Percentiles rank a stretch among this genome's conserved stretches.
Evolutionary conservation across 2,329 filamentous ascomycete species (phyloP).

Genomic region (Xylariaceae sp.): DNA sequence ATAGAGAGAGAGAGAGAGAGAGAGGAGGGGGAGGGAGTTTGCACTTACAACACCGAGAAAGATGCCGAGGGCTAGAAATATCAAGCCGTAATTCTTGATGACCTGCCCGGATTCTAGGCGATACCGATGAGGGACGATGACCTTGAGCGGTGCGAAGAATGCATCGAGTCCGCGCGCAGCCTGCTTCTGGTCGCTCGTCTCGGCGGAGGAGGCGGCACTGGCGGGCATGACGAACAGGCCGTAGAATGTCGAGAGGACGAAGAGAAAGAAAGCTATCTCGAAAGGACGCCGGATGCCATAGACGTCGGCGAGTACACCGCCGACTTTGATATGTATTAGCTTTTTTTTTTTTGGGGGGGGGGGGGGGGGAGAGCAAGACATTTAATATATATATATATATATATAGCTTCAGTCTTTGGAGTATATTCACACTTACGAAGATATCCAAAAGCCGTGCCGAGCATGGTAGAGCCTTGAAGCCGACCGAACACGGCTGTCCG

Average conservation of each 20-base stretch:
- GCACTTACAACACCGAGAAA: conserved; percentile 56
- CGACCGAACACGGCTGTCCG: conserved; percentile 59
- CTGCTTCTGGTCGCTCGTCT: conserved; percentile 18
- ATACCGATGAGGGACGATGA: conserved; percentile 55
- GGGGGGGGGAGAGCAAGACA: neutral
- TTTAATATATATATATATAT: too few relatives aligned
- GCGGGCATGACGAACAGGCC: conserved; percentile 39
- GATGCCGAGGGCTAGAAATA: conserved; percentile 59
- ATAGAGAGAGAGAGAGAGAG: too few relatives aligned
- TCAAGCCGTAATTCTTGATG: conserved; percentile 53
- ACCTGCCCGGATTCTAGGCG: conserved; percentile 44
- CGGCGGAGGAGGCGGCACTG: conserved; percentile 8
- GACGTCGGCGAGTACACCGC: conserved; percentile 58
- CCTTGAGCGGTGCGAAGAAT: conserved; percentile 58
- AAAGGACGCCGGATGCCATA: conserved; percentile 62
- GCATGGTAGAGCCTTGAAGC: conserved; percentile 61
- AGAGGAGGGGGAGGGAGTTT: too few relatives aligned
- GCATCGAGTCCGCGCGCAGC: conserved; percentile 38
- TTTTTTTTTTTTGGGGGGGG: neutral
- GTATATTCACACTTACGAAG: conserved; percentile 39
- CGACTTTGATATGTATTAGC: conserved; percentile 35
- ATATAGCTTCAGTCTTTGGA: neutral
- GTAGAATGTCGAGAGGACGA: conserved; percentile 41
- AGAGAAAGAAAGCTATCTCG: conserved; percentile 55
- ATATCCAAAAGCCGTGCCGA: conserved; percentile 60